Evolutionary conservation across 2,329 filamentous ascomycete genomes (phyloP).

Genomic region (Claviceps humidiphila): DNA sequence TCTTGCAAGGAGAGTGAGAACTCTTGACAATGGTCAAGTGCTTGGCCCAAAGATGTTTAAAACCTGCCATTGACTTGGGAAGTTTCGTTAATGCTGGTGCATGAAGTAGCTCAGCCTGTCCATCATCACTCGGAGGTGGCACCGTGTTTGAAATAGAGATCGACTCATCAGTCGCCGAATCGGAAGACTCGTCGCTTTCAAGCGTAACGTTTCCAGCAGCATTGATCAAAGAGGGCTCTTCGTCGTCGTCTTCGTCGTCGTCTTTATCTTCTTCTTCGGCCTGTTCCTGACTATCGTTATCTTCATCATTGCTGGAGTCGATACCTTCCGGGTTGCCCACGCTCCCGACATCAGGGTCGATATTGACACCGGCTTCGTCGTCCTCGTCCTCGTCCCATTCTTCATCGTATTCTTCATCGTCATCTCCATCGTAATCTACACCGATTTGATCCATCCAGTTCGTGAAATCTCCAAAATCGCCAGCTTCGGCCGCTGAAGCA

Average conservation of each 20-base stretch:
- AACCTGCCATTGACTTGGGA: not conserved
- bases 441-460: slow-evolving; percentile 8
- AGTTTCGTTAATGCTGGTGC: too few relatives aligned
- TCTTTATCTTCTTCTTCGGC: not conserved
- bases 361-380: too few relatives aligned
- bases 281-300: slow-evolving; percentile 7
- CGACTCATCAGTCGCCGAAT: not conserved
- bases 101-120: not conserved
- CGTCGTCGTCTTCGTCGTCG: too few relatives aligned
- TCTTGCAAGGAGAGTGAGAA: too few relatives aligned
- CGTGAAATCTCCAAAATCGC: not conserved
- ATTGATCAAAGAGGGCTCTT: not conserved
- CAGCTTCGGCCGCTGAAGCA: not conserved
- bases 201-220: not conserved
- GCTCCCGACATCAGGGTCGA: too few relatives aligned
- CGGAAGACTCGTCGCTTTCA: not conserved
- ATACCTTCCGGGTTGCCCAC: slow-evolving; percentile 9
- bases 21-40: too few relatives aligned
- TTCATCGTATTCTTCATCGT: too few relatives aligned
- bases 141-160: not conserved
- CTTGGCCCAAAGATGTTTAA: not conserved
- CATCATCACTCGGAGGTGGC: not conserved
- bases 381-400: too few relatives aligned
- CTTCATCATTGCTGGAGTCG: slow-evolving; percentile 5
- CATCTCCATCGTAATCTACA: too few relatives aligned